Base-by-base conservation (phyloP, 2,329 filamentous ascomycete genomes). In the Bretziella fagacearum region DNA sequence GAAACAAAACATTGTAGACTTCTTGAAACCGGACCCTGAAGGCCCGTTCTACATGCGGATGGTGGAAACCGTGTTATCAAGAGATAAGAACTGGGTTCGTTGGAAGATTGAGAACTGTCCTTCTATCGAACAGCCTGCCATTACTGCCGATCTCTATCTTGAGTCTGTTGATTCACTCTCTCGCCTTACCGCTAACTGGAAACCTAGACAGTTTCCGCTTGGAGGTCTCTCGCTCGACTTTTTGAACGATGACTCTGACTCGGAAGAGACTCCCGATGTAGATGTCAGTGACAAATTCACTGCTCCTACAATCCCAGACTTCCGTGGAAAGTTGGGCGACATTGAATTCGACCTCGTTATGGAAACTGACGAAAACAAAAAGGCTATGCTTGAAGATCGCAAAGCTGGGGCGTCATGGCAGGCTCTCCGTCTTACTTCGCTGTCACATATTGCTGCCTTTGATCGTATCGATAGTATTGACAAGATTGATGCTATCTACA, bases 1-100 rank as follows among this genome's bases (percentile, higher is more conserved):
- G 66, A 86, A 86, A 58, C 72, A 71, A 30, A 69, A 71, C 5
- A 93, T 96, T 56, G 81, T 82, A 50, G 76, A 77, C 50, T 94
- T 95, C 61, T 72, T 98, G 48, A 81, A 82, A 58, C 72, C 79
- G 55, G 84, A 84, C 17, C 65, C 70, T 35, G 87, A 93, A 57
- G 91, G 91, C 25, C 83, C 84, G 53, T 93, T 93, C 62, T 98
- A 96, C 62, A 82, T 86, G 63, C 81, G 91, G 32, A 93, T 96
- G 76, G 86, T 98, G 26, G 89, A 96, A 60, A 96, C 87, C 10
- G 89, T 98, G 26, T 74, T 98, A 25, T 84, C 85, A 20, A 74
- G 91, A 53, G 91, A 99, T 62, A 96, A 95, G 67, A 95, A 96
- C 59, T 98, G 93, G 93, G 86, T 93, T 37, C 81, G 86, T 52